Evolutionary conservation across 2,329 filamentous ascomycete genomes (phyloP), one percentile per base, ranked within the genome.

Genomic region (Penicillium oxalicum): DNA sequence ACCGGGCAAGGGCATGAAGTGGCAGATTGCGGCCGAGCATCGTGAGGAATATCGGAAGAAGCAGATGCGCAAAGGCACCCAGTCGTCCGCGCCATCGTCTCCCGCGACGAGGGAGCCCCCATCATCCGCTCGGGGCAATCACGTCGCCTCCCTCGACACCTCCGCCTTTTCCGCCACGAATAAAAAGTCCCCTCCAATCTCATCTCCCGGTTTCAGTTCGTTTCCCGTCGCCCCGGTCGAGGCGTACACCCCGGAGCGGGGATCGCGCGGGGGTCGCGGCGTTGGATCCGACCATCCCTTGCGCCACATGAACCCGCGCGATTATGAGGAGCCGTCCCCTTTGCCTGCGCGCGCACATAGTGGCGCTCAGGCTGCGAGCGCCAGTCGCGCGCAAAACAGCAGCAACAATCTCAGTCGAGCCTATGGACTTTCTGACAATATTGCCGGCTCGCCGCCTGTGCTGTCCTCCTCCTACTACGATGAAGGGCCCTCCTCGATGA

Each of bases 1-100:
- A 66, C 93, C 93, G 24, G 93, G 93, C 9, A 98, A 98, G 68
- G 93, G 93, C 27, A 97, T 96, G 90, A 97, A 97, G 67, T 98
- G 93, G 93, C 88, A 91, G 69, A 91, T 98, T 62, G 83, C 88
- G 4, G 79, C 87, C 1, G 88, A 94, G 54, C 80, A 85, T 56
- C 83, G 86, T 42, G 88, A 96, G 13, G 91, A 95, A 45, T 95
- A 96, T 76, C 79, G 89, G 51, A 87, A 87, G 65, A 88, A 86
- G 58, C 70, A 73, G 57, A 63, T 67, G 35, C 68, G 71, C 29
- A 74, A 72, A 47, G 70, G 71, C 9, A 66, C 63, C 5, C 69
- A 71, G 40, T 73, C 71, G 9, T 72, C 70, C 5, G 70, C 71
- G 1, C 74, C 74, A 29, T 74, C 73, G 8, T 74, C 71, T 0